Percentiles rank a stretch among this genome's conserved stretches.
These are phyloP conservation scores for Xerocomus spinulosus DNA, from an alignment of 768 basidiomycete genomes.

Conservation along the genomic window DNA sequence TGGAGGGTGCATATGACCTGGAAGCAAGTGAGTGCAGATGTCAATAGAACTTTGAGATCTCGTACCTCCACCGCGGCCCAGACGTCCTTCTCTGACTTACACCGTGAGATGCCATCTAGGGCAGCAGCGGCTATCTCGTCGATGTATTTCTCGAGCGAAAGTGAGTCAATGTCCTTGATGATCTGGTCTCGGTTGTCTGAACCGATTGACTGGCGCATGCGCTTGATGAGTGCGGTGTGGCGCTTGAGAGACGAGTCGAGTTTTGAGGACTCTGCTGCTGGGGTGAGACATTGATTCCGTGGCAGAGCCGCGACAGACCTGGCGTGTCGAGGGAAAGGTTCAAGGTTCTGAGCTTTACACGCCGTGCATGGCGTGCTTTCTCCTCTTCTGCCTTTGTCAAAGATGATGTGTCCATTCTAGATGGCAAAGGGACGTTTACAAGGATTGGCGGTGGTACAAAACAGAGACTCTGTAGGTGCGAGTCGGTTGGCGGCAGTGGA, in stretches of 20 bases:
- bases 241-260: slow-evolving; percentile 94
- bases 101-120: slow-evolving; percentile 78
- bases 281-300: slow-evolving; percentile 8
- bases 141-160: slow-evolving; percentile 92
- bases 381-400: slow-evolving; percentile 46
- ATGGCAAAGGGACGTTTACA: background rate
- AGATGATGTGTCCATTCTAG: slow-evolving; percentile 21
- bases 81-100: slow-evolving; percentile 90
- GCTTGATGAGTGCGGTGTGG: slow-evolving; percentile 93
- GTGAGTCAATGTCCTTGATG: slow-evolving; percentile 85
- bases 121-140: slow-evolving; percentile 90
- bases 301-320: slow-evolving; percentile 35
- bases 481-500: slow-evolving; percentile 5
- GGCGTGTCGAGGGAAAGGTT: slow-evolving; percentile 47
- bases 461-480: slow-evolving; percentile 1
- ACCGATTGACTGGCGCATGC: slow-evolving; percentile 82
- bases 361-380: slow-evolving; percentile 48
- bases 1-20: slow-evolving; percentile 89
- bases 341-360: slow-evolving; percentile 52
- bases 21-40: slow-evolving; percentile 3
- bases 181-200: slow-evolving; percentile 80
- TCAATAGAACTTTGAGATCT: slow-evolving; percentile 1
- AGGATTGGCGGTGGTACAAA: slow-evolving; percentile 2
- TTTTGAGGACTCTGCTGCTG: slow-evolving; percentile 56
- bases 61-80: slow-evolving; percentile 89